phyloP scores from a whole-genome alignment of 768 basidiomycete genomes.

The Lactarius tabidus region DNA sequence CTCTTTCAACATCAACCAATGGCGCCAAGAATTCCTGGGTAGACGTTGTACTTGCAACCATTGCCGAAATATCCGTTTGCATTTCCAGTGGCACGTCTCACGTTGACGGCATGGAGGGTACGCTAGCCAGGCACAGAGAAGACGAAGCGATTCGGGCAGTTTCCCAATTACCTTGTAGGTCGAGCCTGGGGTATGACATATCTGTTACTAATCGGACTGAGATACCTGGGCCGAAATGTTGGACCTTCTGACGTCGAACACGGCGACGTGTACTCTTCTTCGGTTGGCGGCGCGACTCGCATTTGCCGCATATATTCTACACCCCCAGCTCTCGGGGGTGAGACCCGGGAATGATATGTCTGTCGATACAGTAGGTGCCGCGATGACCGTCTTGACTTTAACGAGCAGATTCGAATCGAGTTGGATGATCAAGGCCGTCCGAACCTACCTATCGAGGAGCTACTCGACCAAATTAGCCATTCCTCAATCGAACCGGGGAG shows the following conservation, averaged over 20 bases:
- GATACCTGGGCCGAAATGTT: constrained; percentile 53
- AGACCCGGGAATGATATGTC: constrained; percentile 26
- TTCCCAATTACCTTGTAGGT: constrained; percentile 62
- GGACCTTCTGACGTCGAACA: constrained; percentile 42
- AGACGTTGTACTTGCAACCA: constrained; percentile 53
- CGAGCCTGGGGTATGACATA: neutral
- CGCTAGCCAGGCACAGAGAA: constrained; percentile 41
- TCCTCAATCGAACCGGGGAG: neutral
- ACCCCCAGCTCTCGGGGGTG: constrained; percentile 36
- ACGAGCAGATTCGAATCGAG: constrained; percentile 3
- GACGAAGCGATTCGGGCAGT: constrained; percentile 55
- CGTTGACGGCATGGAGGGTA: constrained; percentile 20
- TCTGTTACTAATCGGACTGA: constrained; percentile 30
- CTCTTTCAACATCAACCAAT: constrained; percentile 18
- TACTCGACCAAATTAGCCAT: neutral
- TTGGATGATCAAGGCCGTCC: constrained; percentile 1
- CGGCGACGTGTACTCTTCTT: constrained; percentile 55
- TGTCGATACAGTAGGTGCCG: constrained; percentile 19
- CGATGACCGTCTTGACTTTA: constrained; percentile 3
- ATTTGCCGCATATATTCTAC: constrained; percentile 54
- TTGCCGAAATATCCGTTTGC: constrained; percentile 40
- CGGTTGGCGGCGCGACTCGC: constrained; percentile 54
- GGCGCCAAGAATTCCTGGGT: constrained; percentile 48
- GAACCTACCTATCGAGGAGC: constrained; percentile 14
- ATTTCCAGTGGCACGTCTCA: constrained; percentile 30